Base-by-base conservation (phyloP, 768 basidiomycete species). In the Tulasnella sp. region DNA sequence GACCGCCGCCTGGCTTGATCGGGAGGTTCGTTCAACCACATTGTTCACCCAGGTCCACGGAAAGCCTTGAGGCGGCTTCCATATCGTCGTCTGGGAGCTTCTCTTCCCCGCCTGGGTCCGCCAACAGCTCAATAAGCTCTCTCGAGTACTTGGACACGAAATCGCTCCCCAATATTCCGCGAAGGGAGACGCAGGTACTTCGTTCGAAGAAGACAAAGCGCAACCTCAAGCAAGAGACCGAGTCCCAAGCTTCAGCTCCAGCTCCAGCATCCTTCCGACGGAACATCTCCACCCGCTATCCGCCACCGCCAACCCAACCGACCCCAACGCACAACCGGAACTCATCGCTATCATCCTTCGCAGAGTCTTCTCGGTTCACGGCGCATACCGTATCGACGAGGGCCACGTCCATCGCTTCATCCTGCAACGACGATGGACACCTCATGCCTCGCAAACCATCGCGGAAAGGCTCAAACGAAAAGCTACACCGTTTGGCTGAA, bases 261-360 rank as follows among this genome's bases (percentile, higher is more conserved):
- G 35, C 23, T 18, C 57, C n/a, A 76, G 1, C 10, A 37, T 2
- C 71, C 48, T 39, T 76, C 42, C 75, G 57, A 39, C 75, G 75
- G 29, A 76, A 61, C 39, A 39, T 76, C 35, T 55, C 75, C 51
- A 76, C 44, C 57, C 57, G 74, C 0, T 74, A 74, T 32, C 74
- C 74, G 6, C 44, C 74, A 23, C 48, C 39, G n/a, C 16, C 23
- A 29, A 13, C 71, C 9, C 26, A 40, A 46, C 3, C 29, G 4
- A 6, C 32, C 2, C 55, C 75, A 46, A 23, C 39, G 29, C 77
- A 77, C 44, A 70, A 71, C 69, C n/a, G 77, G 10, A 73, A 77
- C 29, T 77, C 77, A 9, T 77, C 77, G 29, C 70, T 77, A 5
- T 71, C 77, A 20, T 77, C 77, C 10, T 71, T 77, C 18, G 70